Evolutionary conservation across 352 stramenopile genomes (phyloP).

Genomic region (Aphanomyces invadans): DNA sequence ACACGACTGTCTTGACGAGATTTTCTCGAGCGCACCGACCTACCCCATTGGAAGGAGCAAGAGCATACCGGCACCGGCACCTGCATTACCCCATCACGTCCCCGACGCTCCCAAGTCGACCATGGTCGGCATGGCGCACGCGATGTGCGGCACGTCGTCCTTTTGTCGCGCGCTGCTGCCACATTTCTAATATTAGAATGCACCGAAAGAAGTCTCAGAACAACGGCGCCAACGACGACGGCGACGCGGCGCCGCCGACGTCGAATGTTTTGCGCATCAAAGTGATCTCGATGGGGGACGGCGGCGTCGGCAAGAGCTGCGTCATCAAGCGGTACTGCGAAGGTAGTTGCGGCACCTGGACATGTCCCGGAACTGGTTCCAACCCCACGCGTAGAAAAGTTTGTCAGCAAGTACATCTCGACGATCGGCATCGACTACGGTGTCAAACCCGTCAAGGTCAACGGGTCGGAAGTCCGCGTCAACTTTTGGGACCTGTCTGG

Average conservation of each 20-base stretch:
- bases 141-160: too few species aligned
- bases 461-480: slow-evolving; percentile 69
- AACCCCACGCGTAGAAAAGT: slow-evolving; percentile 51
- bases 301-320: slow-evolving; percentile 89
- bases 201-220: slow-evolving; percentile 8
- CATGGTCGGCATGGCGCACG: too few species aligned
- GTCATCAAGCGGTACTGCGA: slow-evolving; percentile 96
- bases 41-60: too few species aligned
- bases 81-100: too few species aligned
- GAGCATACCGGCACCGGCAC: too few species aligned
- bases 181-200: slow-evolving; percentile 5
- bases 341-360: slow-evolving; percentile 90
- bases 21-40: too few species aligned
- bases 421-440: slow-evolving; percentile 96
- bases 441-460: slow-evolving; percentile 83
- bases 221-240: slow-evolving; percentile 4
- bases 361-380: slow-evolving; percentile 67
- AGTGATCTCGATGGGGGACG: slow-evolving; percentile 90
- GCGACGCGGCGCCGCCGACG: not conserved
- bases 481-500: slow-evolving; percentile 94
- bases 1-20: too few species aligned
- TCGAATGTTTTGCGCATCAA: slow-evolving; percentile 77
- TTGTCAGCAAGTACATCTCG: slow-evolving; percentile 93
- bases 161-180: too few species aligned
- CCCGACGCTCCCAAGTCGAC: too few species aligned